Base-by-base conservation (phyloP, 1,284 basidiomycete genomes). In the Peniophora sp. region DNA sequence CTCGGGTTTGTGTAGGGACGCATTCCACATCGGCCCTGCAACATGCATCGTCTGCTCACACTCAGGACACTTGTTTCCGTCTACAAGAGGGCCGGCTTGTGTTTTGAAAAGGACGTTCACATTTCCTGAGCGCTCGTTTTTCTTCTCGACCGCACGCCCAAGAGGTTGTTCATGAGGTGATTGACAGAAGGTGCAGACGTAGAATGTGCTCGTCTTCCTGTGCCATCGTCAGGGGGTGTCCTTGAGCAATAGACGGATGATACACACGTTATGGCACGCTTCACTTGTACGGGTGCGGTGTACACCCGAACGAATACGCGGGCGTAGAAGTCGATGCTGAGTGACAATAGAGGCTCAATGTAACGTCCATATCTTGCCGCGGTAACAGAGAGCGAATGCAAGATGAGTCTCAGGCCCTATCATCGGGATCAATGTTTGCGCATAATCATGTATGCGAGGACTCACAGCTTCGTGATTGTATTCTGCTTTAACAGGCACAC, bases 251-350 rank as follows among this genome's bases (percentile, higher is more conserved):
- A 50, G 50, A 34, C 36, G 34, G 49, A 27, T 12, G 35, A 9
- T 10, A 41, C 81, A 56, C 60, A 92, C 92, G 81, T 82, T 22
- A 87, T 75, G 2, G 81, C 70, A 55, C 83, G 85, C 68, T 99
- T 99, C 34, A 96, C 94, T 64, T 94, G 85, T n/a, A 85, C 70
- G 0, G 93, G 85, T 1, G 83, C 76, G 0, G 84, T 79, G 55
- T 82, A 73, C 3, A 99, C 74, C 14, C 86, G 81, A 10, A 98
- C 82, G 62, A 98, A 99, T 14, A 98, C 66, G 6, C 97, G 87
- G 23, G 97, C 85, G 66, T 99, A 99, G 64, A 99, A 99, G 64
- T 99, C 97, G 64, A 99, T 97, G 11, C 92, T 96, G 35, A 99
- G 75, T 0, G 88, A 94, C 6, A 98, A 67, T n/a, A 97, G 69